Conservation (phyloP, 768 basidiomycete species). For the Neoboletus subvelutipes region DNA sequence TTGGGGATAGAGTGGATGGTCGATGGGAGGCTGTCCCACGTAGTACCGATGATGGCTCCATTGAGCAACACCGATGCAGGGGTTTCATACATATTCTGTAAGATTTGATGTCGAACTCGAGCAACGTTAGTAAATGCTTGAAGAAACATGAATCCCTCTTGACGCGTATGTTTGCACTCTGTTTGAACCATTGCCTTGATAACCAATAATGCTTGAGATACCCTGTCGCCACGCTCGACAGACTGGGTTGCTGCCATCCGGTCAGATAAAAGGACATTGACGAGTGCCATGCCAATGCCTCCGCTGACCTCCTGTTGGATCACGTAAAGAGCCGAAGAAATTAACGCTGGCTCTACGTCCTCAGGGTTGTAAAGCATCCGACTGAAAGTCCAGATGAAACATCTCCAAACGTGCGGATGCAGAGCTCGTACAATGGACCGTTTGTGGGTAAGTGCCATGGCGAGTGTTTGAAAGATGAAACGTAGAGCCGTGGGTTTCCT, state of each 20-base stretch:
- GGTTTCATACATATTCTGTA: slow-evolving; percentile 15
- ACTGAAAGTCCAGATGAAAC: slow-evolving; percentile 56
- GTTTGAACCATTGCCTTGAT: slow-evolving; percentile 39
- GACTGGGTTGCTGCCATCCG: neutral
- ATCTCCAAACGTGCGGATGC: slow-evolving; percentile 49
- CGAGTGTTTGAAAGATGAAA: slow-evolving; percentile 39
- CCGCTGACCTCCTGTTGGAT: slow-evolving; percentile 47
- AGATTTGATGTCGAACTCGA: slow-evolving; percentile 5
- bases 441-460: slow-evolving; percentile 33
- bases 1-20: slow-evolving; percentile 28
- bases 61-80: slow-evolving; percentile 43
- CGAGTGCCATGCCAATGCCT: slow-evolving; percentile 45
- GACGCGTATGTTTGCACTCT: slow-evolving; percentile 23
- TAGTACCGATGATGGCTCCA: slow-evolving; percentile 39
- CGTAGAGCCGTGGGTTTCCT: slow-evolving; percentile 37
- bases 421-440: slow-evolving; percentile 37
- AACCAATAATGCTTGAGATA: slow-evolving; percentile 38
- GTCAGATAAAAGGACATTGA: slow-evolving; percentile 37
- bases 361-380: slow-evolving; percentile 33
- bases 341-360: slow-evolving; percentile 23
- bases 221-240: slow-evolving; percentile 18
- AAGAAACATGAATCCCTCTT: slow-evolving; percentile 38
- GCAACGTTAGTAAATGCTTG: slow-evolving; percentile 33
- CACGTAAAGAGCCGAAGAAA: slow-evolving; percentile 40
- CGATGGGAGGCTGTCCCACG: slow-evolving; percentile 25